Evolutionary conservation across 2,329 filamentous ascomycete genomes (phyloP), one percentile per base, ranked within the genome.

Genomic region (Cyclaneusma minus): DNA sequence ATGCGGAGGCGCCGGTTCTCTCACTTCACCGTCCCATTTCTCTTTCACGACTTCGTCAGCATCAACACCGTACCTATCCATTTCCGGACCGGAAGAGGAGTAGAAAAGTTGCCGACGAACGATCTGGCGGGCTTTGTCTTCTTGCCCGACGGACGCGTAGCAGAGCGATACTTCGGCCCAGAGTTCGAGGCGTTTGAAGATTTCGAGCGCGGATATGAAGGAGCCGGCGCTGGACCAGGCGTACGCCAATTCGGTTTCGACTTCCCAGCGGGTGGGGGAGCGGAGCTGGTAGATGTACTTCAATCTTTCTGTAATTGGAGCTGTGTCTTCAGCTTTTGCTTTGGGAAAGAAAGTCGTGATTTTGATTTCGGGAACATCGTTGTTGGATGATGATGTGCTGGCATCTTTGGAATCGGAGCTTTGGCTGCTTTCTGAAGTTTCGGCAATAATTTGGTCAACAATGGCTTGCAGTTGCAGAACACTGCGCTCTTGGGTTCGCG

Each of bases 151-250:
- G 53, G 58, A 12, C 55, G 67, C 23, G 48, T 60, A 45, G 48
- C 89, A 98, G 2, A 98, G 62, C 0, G 89, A 87, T 4, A 85
- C 83, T 52, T 98, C 89, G 2, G 89, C 81, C 84, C 89, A 95
- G 49, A 95, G 75, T 30, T 84, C 74, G 11, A 98, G 57, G 3
- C 89, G 68, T 53, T 93, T 85, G 53, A 95, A 98, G 33, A 98
- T 95, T 33, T 94, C 89, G 2, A 98, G 64, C 0, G 89, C 89
- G 1, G 85, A 92, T 3, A 82, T 65, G 2, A 98, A 57, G 21
- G 84, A 91, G 7, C 89, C 89, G 3, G 94, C 67, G 24, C 71
- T 68, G 1, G 85, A 79, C 89, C 89, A 98, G n/a, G 84, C 72
- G 33, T 82, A 74, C 2, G 89, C 89, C 9, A 98, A 63, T 47